Evolutionary conservation across 2,329 filamentous ascomycete genomes (phyloP).

Genomic region (Exserohilum rostratum): DNA sequence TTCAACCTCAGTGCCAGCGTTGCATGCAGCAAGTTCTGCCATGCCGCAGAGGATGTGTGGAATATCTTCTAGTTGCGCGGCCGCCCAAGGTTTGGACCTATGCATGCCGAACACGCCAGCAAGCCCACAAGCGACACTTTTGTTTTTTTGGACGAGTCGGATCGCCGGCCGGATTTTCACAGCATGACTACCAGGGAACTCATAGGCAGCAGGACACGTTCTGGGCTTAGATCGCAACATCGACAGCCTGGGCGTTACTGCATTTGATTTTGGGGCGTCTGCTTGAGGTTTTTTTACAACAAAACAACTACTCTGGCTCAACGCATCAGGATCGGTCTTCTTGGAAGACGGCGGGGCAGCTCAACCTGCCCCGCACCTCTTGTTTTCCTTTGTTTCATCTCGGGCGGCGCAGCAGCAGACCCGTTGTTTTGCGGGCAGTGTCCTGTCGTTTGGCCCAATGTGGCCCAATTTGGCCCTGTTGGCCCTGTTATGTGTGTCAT

Average conservation of each 20-base stretch:
- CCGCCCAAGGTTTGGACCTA: conserved; percentile 22
- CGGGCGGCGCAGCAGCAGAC: conserved; percentile 16
- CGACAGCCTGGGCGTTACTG: conserved; percentile 57
- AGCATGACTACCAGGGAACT: conserved; percentile 34
- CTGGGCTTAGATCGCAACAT: conserved; percentile 73
- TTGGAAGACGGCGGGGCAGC: conserved; percentile 57
- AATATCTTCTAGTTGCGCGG: conserved; percentile 72
- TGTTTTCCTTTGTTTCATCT: conserved; percentile 35
- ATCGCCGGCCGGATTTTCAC: conserved; percentile 22
- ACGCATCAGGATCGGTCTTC: conserved; percentile 69
- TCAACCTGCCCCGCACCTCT: conserved; percentile 65
- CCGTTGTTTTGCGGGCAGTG: conserved; percentile 21
- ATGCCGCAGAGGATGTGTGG: conserved; percentile 96
- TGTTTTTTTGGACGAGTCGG: conserved; percentile 14
- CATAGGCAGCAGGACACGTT: conserved; percentile 42
- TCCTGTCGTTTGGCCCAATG: conserved; percentile 9
- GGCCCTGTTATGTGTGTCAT: conserved; percentile 13
- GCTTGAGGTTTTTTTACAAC: conserved; percentile 82
- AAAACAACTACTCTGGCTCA: conserved; percentile 76
- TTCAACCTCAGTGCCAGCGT: conserved; percentile 97
- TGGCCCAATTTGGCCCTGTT: too few relatives aligned
- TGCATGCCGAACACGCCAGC: conserved; percentile 35
- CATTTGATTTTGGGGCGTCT: conserved; percentile 64
- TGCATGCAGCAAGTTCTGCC: conserved; percentile 99
- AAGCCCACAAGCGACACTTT: conserved; percentile 27